Evolutionary conservation across 768 basidiomycete species (phyloP), one percentile per base, ranked within the genome.

Genomic region (Lactarius hatsudake): DNA sequence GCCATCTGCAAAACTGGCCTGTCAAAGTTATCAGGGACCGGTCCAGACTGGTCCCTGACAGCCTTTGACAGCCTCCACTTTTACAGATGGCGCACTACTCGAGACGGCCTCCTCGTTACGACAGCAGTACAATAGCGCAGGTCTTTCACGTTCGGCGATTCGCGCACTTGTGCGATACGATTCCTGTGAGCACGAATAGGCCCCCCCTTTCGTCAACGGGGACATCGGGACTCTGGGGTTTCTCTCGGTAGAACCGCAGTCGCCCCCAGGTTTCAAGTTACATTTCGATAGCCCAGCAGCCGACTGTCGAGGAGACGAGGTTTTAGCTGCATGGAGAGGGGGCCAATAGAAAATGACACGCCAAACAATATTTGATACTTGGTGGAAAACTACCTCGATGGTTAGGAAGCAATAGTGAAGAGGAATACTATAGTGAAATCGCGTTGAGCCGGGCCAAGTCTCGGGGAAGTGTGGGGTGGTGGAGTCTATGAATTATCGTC

Each of bases 131-230:
- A 38, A 13, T 13, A 13, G 12, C 12, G 12, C 38, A 67, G n/a
- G 26, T 63, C 57, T 20, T 67, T 55, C 23, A 67, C 57, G 5
- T 63, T 30, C 12, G 38, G 2, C 5, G 62, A 63, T 36, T 63
- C 36, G 28, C 48, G 56, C 20, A 63, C 38, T 34, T 51, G 66
- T n/a, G 59, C 62, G 23, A 59, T 23, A 45, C 66, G 2, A 62
- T 62, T 51, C 57, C 51, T 17, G 62, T 28, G 18, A 36, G 10
- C 45, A 59, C 56, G 20, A 59, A 54, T 32, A 63, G 40, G 26
- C 6, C 62, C 36, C 1, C 36, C 36, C 38, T 20, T n/a, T 57
- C 61, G 32, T 63, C 57, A 12, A 63, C 20, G 17, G 66, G 62
- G 8, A 63, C n/a, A 43, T 67, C 40, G 48, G 15, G 51, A 28